Conservation (phyloP, 108 stramenopile species). For the Chaetoceros tenuissimus region DNA sequence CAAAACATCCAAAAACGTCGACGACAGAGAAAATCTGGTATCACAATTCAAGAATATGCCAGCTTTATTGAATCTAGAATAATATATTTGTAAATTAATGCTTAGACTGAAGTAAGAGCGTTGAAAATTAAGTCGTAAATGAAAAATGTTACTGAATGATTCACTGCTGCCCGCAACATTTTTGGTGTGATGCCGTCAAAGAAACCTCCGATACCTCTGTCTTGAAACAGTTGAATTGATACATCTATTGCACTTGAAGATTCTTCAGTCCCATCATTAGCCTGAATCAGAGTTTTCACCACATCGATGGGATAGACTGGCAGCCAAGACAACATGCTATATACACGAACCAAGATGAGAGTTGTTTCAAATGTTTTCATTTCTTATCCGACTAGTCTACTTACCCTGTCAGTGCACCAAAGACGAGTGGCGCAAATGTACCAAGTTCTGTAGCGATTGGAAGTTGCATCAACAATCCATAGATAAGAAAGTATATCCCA, state of each 20-base stretch:
- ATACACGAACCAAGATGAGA: no score
- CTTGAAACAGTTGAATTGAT: constrained; percentile 18
- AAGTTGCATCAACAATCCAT: constrained; percentile 26
- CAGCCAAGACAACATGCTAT: constrained; percentile 30
- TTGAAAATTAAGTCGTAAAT: constrained; percentile 21
- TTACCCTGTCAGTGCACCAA: constrained; percentile 29
- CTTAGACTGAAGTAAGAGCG: neutral
- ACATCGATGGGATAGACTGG: constrained; percentile 44
- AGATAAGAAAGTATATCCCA: constrained; percentile 37
- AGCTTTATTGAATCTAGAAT: constrained; percentile 65
- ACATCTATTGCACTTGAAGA: constrained; percentile 18
- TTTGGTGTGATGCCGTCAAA: constrained; percentile 40
- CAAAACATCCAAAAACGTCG: constrained; percentile 54
- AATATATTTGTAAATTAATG: constrained; percentile 14
- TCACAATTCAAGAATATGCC: constrained; percentile 77
- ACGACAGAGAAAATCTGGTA: constrained; percentile 78
- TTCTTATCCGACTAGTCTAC: no score
- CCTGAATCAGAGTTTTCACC: constrained; percentile 38
- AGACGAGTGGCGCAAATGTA: constrained; percentile 24
- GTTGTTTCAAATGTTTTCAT: no score
- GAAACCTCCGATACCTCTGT: constrained; percentile 28
- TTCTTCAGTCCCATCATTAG: constrained; percentile 13
- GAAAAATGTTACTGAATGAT: constrained; percentile 42
- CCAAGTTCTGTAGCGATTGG: constrained; percentile 15
- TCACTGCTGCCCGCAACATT: constrained; percentile 38